Evolutionary conservation across 495 filamentous ascomycete genomes (phyloP).

Genomic region (Annulohypoxylon bovei): DNA sequence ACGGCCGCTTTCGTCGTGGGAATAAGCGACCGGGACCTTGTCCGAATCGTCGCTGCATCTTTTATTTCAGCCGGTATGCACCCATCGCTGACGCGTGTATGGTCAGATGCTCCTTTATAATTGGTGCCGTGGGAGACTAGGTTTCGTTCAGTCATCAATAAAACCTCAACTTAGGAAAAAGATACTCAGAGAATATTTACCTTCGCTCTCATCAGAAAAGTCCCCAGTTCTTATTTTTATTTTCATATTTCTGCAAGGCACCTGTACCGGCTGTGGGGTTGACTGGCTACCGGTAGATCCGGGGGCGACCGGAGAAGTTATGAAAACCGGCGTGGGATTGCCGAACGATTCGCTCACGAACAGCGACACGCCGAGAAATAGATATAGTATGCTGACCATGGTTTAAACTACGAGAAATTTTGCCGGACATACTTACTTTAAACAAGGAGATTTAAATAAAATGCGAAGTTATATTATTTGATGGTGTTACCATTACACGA

Average conservation of each 20-base stretch:
- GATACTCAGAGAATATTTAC: background rate
- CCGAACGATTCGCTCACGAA: background rate
- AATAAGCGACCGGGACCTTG: background rate
- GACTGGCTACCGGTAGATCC: background rate
- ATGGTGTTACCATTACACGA: background rate
- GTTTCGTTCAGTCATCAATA: background rate
- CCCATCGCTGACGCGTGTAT: background rate
- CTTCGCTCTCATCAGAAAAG: background rate
- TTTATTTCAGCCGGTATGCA: background rate
- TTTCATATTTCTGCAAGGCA: background rate
- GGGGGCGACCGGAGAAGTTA: background rate
- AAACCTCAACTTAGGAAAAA: background rate
- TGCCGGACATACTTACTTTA: background rate
- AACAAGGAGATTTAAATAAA: background rate
- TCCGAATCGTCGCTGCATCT: background rate
- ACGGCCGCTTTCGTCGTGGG: background rate
- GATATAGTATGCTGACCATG: background rate
- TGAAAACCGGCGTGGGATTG: background rate
- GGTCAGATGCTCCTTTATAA: background rate
- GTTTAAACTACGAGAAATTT: background rate
- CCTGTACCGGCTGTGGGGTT: background rate
- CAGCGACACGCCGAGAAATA: background rate
- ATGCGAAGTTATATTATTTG: background rate
- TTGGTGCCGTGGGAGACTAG: background rate
- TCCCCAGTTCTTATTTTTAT: background rate